Evolutionary conservation across 106 monocot genomes (phyloP).

Genomic region (Alisma plantagoaquatica): DNA sequence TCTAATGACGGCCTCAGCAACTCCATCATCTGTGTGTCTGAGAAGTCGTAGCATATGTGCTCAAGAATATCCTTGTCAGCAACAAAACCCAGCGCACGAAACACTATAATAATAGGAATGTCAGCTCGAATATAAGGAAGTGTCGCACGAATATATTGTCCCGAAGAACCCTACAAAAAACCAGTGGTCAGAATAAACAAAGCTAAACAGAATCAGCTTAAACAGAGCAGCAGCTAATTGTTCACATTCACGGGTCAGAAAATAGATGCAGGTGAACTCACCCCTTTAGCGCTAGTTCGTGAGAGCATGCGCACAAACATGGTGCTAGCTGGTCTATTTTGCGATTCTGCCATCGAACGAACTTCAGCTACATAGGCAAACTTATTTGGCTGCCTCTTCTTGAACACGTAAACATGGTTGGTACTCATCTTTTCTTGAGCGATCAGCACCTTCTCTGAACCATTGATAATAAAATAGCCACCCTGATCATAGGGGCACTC

Average conservation of each 20-base stretch:
- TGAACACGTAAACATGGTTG: constrained; percentile 98
- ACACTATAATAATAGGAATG: constrained; percentile 95
- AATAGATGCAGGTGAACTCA: constrained; percentile 18
- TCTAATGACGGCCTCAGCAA: constrained; percentile 86
- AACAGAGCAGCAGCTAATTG: not conserved
- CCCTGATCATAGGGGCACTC: constrained; percentile 98
- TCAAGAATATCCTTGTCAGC: constrained; percentile 98
- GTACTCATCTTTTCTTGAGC: constrained; percentile 99
- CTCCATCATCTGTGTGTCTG: constrained; percentile 99
- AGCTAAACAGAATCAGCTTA: not conserved
- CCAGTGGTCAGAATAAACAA: not conserved
- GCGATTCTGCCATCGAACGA: constrained; percentile 91
- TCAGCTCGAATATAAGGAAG: constrained; percentile 95
- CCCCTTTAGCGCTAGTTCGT: constrained; percentile 93
- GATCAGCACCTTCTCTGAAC: constrained; percentile 95
- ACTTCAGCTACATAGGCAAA: constrained; percentile 96
- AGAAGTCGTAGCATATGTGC: constrained; percentile 98
- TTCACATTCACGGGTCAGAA: not conserved
- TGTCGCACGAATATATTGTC: constrained; percentile 94
- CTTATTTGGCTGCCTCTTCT: constrained; percentile 98
- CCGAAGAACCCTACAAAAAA: constrained; percentile 71
- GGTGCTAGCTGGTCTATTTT: constrained; percentile 95
- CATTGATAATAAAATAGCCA: constrained; percentile 96
- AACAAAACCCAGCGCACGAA: constrained; percentile 94
- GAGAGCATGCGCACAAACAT: constrained; percentile 99